Evolutionary conservation across 2,329 filamentous ascomycete genomes (phyloP), one percentile per base, ranked within the genome.

Genomic region (Septoria linicola): DNA sequence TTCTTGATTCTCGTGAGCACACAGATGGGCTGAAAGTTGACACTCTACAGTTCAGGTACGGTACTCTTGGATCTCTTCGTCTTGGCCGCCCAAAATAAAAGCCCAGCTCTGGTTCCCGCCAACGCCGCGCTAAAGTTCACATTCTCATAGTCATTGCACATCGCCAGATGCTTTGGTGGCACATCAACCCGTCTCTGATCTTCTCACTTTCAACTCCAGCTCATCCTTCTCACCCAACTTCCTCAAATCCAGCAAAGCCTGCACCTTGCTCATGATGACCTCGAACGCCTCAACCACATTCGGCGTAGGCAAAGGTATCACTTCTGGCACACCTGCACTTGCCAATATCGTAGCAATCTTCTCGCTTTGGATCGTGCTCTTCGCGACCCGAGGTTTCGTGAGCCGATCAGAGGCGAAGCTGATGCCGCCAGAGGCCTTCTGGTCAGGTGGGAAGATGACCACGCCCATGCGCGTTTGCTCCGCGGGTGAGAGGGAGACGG

Each of bases 351-450:
- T 85, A 11, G 78, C 82, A 57, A 93, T 90, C 57, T 88, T 87
- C 54, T 82, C 72, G 59, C 88, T 88, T 66, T 91, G 87, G 54
- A 87, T 81, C 47, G 85, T 82, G 13, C 81, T 86, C 72, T 91
- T 91, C 58, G 86, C 86, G 31, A 84, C 83, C 49, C 89, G 85
- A 19, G 89, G 80, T 41, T 90, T 90, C 60, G 85, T 84, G 52
- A 92, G 81, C 68, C 83, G 85, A 62, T 92, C 88, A 21, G 89
- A 89, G 10, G 92, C 88, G 78, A 97, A 97, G 11, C 88, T 86
- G 30, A 96, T 88, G 5, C 93, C 92, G 7, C 85, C 87, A 1
- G 86, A 84, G 32, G 96, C 79, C 21, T 92, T 87, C 49, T 97
- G 92, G 66, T 92, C 87, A 51, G 59, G 8, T 61, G 83, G 39